Conservation (phyloP, 805 yeast species). For the Jamesozyma piceae region DNA sequence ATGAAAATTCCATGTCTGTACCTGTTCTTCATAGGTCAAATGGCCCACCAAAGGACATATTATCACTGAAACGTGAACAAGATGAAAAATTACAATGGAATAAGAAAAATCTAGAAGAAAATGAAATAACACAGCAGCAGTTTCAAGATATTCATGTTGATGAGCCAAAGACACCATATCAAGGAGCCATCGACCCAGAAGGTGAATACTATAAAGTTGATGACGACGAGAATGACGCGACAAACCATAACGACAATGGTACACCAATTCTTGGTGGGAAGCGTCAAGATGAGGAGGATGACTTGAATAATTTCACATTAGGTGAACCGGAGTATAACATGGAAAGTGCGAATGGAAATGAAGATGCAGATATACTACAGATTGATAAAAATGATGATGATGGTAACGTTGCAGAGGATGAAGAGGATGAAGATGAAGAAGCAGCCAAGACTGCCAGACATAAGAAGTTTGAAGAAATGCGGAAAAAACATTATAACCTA, state of each 20-base stretch:
- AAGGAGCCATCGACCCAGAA: constrained; percentile 75
- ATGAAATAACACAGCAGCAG: constrained; percentile 61
- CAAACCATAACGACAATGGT: constrained; percentile 33
- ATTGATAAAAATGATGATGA: constrained; percentile 32
- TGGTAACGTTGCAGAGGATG: too few species aligned
- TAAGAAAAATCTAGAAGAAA: constrained; percentile 58
- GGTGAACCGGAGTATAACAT: constrained; percentile 48
- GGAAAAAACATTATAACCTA: constrained; percentile 72
- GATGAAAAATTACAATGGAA: constrained; percentile 69
- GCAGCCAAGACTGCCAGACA: constrained; percentile 53
- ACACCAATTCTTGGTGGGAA: constrained; percentile 44
- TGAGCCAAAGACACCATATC: constrained; percentile 94
- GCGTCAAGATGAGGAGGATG: constrained; percentile 23
- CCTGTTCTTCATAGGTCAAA: background rate
- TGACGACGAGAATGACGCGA: constrained; percentile 35
- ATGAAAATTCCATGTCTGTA: background rate
- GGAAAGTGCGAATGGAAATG: constrained; percentile 28
- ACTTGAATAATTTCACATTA: constrained; percentile 43
- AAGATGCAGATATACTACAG: constrained; percentile 35
- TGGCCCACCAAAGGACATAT: constrained; percentile 26
- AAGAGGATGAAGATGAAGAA: constrained; percentile 31
- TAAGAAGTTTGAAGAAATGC: constrained; percentile 60
- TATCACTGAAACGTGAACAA: constrained; percentile 24
- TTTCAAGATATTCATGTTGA: constrained; percentile 48
- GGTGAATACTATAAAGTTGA: constrained; percentile 73